Conservation (phyloP, 768 basidiomycete genomes). For the Boletus eberwhitei region DNA sequence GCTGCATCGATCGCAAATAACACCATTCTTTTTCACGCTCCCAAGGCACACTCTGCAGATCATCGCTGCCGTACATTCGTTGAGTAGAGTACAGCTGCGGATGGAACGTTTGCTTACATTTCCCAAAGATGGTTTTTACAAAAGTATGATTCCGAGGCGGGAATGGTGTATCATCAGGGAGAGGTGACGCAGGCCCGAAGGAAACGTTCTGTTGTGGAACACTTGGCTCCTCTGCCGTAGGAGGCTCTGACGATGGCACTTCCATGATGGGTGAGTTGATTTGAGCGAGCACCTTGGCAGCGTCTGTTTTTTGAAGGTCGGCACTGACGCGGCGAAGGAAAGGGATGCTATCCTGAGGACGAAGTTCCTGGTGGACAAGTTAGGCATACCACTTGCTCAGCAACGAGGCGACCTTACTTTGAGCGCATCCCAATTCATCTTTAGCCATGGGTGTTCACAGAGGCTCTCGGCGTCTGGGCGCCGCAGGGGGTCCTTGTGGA, state of each 20-base stretch:
- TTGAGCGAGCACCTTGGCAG: slow-evolving; percentile 48
- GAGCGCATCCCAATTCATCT: slow-evolving; percentile 71
- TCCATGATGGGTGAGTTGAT: slow-evolving; percentile 32
- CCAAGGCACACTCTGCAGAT: slow-evolving; percentile 79
- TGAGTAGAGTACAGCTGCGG: background rate
- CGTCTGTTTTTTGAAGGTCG: slow-evolving; percentile 75
- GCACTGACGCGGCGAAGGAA: slow-evolving; percentile 89
- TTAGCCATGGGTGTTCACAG: slow-evolving; percentile 91
- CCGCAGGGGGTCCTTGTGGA: slow-evolving; percentile 78
- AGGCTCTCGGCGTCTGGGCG: slow-evolving; percentile 85
- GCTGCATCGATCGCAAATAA: slow-evolving; percentile 86
- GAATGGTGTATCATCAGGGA: slow-evolving; percentile 38
- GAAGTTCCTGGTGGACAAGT: slow-evolving; percentile 54
- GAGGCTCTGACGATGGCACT: slow-evolving; percentile 45
- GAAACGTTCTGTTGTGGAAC: slow-evolving; percentile 40
- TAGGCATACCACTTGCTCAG: background rate
- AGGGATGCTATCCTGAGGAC: slow-evolving; percentile 92
- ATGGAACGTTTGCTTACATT: slow-evolving; percentile 58
- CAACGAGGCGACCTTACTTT: slow-evolving; percentile 48
- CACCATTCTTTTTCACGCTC: slow-evolving; percentile 80
- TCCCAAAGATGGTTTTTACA: slow-evolving; percentile 89
- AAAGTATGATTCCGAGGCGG: slow-evolving; percentile 75
- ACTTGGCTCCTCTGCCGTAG: slow-evolving; percentile 39
- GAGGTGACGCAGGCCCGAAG: slow-evolving; percentile 31
- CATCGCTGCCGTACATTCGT: slow-evolving; percentile 55